These are phyloP conservation scores for Asterophora lycoperdoides DNA, from an alignment of 768 basidiomycete species.

Conservation along the genomic window DNA sequence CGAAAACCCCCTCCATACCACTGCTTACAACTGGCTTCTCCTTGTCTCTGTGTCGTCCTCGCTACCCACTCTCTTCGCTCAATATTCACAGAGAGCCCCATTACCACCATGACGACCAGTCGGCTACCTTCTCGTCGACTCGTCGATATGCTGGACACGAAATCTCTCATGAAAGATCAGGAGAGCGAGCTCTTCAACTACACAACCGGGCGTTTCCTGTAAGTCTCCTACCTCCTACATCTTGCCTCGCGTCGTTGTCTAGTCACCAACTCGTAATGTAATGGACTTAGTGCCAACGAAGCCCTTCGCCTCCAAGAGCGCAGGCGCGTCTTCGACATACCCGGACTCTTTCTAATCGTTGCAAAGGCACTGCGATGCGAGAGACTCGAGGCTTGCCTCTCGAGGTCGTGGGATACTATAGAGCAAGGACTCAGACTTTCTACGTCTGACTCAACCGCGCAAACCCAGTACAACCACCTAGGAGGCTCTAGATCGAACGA, in stretches of 20 bases:
- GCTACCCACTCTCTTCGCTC: constrained; percentile 12
- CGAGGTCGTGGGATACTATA: no score
- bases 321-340: constrained; percentile 29
- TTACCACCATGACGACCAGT: constrained; percentile 17
- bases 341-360: constrained; percentile 18
- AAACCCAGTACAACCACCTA: no score
- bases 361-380: constrained; percentile 26
- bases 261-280: constrained; percentile 20
- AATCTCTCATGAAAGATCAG: constrained; percentile 22
- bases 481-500: no score
- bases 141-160: constrained; percentile 16
- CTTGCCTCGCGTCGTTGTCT: constrained; percentile 23
- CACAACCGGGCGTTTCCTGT: constrained; percentile 33
- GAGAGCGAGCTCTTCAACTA: constrained; percentile 33
- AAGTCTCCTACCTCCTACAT: constrained; percentile 26
- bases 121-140: constrained; percentile 14
- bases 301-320: constrained; percentile 34
- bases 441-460: no score
- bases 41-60: constrained; percentile 13
- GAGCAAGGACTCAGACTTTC: no score
- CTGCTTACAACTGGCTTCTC: constrained; percentile 15
- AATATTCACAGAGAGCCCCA: constrained; percentile 12
- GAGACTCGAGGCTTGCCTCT: no score
- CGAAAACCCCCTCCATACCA: constrained; percentile 20
- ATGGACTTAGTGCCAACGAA: constrained; percentile 29